These are phyloP conservation scores for Mitragyna speciosa DNA, from an alignment of 257 asterid species.

Conservation along the genomic window DNA sequence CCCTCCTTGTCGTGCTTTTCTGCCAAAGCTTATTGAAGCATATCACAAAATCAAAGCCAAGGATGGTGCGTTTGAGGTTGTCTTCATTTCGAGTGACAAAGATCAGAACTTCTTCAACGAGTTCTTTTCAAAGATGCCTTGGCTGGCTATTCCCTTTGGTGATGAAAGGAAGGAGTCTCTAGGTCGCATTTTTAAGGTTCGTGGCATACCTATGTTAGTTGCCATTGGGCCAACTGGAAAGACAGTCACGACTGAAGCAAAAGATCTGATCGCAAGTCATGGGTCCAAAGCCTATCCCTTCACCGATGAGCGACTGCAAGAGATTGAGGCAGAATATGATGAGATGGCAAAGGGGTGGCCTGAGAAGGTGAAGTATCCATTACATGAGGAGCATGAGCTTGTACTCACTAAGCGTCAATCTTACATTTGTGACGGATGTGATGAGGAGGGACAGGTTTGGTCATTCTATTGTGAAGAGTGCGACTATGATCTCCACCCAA, in stretches of 20 bases:
- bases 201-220: conserved; percentile 71
- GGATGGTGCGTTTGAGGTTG: conserved; percentile 46
- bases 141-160: conserved; percentile 78
- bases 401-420: conserved; percentile 39
- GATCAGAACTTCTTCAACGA: conserved; percentile 62
- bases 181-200: conserved; percentile 52
- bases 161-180: conserved; percentile 51
- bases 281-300: conserved; percentile 82
- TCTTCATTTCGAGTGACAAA: conserved; percentile 74
- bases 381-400: conserved; percentile 68
- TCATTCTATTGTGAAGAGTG: conserved; percentile 62
- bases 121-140: conserved; percentile 71
- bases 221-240: conserved; percentile 73
- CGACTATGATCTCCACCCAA: conserved; percentile 69
- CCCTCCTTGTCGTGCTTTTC: conserved; percentile 85
- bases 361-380: conserved; percentile 35
- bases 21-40: conserved; percentile 54
- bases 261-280: conserved; percentile 45
- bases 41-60: conserved; percentile 53
- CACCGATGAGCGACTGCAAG: conserved; percentile 63
- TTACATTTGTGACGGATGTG: conserved; percentile 64
- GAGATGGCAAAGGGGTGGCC: conserved; percentile 84
- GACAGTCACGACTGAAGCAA: conserved; percentile 60
- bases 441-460: conserved; percentile 54
- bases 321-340: conserved; percentile 52